phyloP scores from a whole-genome alignment of 73 alveolate species.

The Uronychia binucleata region DNA sequence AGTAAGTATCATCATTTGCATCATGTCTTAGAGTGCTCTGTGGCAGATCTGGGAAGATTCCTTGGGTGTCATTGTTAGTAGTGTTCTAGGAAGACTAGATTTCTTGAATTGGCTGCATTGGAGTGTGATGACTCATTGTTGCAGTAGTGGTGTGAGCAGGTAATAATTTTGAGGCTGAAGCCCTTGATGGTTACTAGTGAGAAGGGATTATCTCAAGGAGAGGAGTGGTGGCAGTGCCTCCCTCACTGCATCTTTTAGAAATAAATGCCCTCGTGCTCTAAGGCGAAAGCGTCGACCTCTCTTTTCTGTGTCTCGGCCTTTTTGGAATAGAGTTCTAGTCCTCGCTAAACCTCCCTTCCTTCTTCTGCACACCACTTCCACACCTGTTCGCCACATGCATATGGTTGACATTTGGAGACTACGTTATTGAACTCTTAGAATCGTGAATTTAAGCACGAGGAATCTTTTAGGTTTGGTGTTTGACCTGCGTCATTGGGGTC shows the following conservation, averaged over 20 bases:
- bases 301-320: not conserved
- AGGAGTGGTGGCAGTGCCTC: not conserved
- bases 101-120: not conserved
- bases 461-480: too few species aligned
- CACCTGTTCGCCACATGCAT: not conserved
- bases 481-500: too few species aligned
- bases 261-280: not conserved
- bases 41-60: not conserved
- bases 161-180: not conserved
- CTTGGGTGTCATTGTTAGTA: too few species aligned
- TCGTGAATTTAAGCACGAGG: too few species aligned
- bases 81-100: not conserved
- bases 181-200: not conserved
- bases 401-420: too few species aligned
- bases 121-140: not conserved
- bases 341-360: not conserved
- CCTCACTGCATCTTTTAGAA: not conserved
- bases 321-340: not conserved
- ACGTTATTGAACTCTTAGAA: too few species aligned
- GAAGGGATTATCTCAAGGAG: not conserved
- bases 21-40: not conserved
- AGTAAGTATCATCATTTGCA: constrained; percentile 1
- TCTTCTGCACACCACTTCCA: not conserved
- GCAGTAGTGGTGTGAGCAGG: not conserved
- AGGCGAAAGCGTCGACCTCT: not conserved